Percentiles rank a stretch among this genome's conserved stretches.
Evolutionary conservation across 2,329 filamentous ascomycete species (phyloP).

Genomic region (Calonectria honghensis): DNA sequence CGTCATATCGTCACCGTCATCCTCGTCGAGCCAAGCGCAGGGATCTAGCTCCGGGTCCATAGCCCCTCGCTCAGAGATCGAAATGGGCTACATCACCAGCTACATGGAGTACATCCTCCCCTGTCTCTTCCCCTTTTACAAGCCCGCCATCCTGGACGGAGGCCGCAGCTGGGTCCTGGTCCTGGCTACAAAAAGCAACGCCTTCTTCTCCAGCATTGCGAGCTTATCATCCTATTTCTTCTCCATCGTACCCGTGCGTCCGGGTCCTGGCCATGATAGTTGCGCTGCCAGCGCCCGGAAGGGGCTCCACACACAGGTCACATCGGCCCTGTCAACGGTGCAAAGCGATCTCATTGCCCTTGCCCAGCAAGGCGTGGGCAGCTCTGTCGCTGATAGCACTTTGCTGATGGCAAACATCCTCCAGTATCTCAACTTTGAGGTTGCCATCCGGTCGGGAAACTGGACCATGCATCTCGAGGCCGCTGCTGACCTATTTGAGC

Average conservation of each 20-base stretch:
- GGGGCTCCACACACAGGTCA: conserved; percentile 26
- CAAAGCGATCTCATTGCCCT: conserved; percentile 42
- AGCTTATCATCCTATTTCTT: conserved; percentile 52
- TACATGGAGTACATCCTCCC: conserved; percentile 66
- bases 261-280: conserved; percentile 20
- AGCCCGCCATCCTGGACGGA: conserved; percentile 67
- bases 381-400: conserved; percentile 6
- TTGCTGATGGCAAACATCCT: conserved; percentile 63
- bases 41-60: no score
- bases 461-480: conserved; percentile 56
- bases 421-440: conserved; percentile 67
- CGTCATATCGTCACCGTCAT: neutral
- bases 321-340: conserved; percentile 26
- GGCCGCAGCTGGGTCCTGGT: conserved; percentile 74
- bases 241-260: conserved; percentile 16
- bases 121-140: conserved; percentile 74
- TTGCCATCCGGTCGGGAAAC: conserved; percentile 56
- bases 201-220: conserved; percentile 69
- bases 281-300: conserved; percentile 14
- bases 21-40: neutral
- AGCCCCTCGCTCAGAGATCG: conserved; percentile 13
- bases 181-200: conserved; percentile 69
- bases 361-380: conserved; percentile 34
- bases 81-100: conserved; percentile 36
- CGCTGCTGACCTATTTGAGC: conserved; percentile 9